Percentiles rank a stretch among this genome's conserved stretches.
phyloP scores from a whole-genome alignment of 1,284 basidiomycete genomes.

The Ceratobasidium sp. region DNA sequence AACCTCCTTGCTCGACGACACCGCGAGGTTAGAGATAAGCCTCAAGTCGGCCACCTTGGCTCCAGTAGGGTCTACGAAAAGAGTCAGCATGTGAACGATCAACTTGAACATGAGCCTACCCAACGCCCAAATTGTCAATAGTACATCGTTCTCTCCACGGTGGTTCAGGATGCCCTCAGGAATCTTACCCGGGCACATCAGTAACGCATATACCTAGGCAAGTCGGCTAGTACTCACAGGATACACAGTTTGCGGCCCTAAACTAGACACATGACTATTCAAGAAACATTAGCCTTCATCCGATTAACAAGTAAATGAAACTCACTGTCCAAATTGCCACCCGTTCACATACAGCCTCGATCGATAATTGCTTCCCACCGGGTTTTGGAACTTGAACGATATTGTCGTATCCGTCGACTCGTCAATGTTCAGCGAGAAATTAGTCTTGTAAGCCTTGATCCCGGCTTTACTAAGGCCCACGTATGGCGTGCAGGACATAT shows the following conservation, averaged over 20 bases:
- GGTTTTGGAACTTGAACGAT: constrained; percentile 29
- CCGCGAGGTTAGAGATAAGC: constrained; percentile 7
- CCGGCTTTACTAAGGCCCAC: constrained; percentile 1
- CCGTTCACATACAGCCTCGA: constrained; percentile 60
- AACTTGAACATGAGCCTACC: not conserved
- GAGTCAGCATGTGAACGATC: not conserved
- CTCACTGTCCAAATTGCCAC: constrained; percentile 60
- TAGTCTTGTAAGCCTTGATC: constrained; percentile 35
- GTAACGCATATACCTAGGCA: not conserved
- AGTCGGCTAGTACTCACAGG: constrained; percentile 16
- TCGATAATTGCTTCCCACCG: constrained; percentile 56
- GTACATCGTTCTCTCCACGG: constrained; percentile 33
- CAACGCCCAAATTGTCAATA: constrained; percentile 23
- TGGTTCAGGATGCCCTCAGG: constrained; percentile 43
- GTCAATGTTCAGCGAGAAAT: constrained; percentile 10
- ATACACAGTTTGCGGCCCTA: constrained; percentile 53
- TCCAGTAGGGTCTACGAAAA: constrained; percentile 4
- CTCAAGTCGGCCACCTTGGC: constrained; percentile 24
- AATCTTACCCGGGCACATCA: not conserved
- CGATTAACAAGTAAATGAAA: not conserved
- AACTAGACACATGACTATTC: constrained; percentile 51
- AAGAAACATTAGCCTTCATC: not conserved
- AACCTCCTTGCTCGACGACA: constrained; percentile 33
- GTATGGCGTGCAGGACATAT: constrained; percentile 17
- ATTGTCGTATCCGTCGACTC: not conserved